Percentiles rank a stretch among this genome's conserved stretches.
Conservation (phyloP, 108 stramenopile genomes). For the Discostella pseudostelligera region DNA sequence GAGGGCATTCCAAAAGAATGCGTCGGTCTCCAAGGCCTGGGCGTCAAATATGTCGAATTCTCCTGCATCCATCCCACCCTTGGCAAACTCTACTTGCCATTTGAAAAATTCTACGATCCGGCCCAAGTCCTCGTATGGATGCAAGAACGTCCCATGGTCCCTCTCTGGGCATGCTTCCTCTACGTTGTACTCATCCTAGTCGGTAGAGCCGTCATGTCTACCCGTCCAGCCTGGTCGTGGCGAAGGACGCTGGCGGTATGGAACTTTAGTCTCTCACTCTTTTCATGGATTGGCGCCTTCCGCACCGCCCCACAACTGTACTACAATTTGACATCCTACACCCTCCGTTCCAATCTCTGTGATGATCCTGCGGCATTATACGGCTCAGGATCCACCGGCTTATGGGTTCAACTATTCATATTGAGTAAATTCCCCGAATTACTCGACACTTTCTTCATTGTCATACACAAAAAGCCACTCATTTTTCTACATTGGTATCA, state of each 20-base stretch:
- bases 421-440: conserved; percentile 94
- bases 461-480: conserved; percentile 93
- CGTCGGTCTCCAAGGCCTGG: conserved; percentile 48
- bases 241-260: conserved; percentile 67
- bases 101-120: conserved; percentile 50
- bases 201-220: conserved; percentile 43
- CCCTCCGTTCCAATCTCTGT: conserved; percentile 75
- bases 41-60: conserved; percentile 52
- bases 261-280: conserved; percentile 87
- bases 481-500: conserved; percentile 99
- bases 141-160: conserved; percentile 47
- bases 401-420: conserved; percentile 94
- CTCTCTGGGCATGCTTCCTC: conserved; percentile 41
- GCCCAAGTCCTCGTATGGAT: conserved; percentile 37
- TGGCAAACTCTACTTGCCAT: conserved; percentile 40
- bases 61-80: conserved; percentile 50
- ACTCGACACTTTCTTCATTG: conserved; percentile 96
- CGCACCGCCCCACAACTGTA: conserved; percentile 88
- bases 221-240: conserved; percentile 66
- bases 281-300: conserved; percentile 84
- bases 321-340: conserved; percentile 65
- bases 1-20: conserved; percentile 41
- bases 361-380: conserved; percentile 61
- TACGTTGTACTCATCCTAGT: conserved; percentile 47
- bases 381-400: conserved; percentile 81